Evolutionary conservation across 805 yeast species (phyloP).

Genomic region (Hermanozyma aechmeae): DNA sequence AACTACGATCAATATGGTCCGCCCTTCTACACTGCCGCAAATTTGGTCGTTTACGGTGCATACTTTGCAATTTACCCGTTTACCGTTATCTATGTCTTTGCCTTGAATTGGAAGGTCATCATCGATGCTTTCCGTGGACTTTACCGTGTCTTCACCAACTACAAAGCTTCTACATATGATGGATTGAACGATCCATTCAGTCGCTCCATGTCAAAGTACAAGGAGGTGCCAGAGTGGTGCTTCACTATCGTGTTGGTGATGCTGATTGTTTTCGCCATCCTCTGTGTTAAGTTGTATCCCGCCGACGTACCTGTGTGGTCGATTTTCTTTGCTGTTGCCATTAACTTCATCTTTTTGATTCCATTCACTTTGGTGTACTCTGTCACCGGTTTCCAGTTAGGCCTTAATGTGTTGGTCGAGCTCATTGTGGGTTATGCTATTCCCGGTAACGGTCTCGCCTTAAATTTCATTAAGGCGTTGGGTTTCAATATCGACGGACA

Average conservation of each 20-base stretch:
- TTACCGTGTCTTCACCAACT: constrained; percentile 7
- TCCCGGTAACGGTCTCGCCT: constrained; percentile 59
- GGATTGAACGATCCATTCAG: constrained; percentile 42
- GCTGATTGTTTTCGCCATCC: constrained; percentile 35
- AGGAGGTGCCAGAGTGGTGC: constrained; percentile 75
- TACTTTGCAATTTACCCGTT: constrained; percentile 49
- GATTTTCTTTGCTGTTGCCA: constrained; percentile 44
- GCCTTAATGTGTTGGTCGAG: constrained; percentile 55
- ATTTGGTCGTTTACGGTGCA: constrained; percentile 49
- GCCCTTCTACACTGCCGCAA: constrained; percentile 58
- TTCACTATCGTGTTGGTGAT: constrained; percentile 36
- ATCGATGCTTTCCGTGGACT: constrained; percentile 15
- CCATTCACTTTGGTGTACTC: constrained; percentile 58
- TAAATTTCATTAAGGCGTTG: constrained; percentile 44
- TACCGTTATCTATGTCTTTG: constrained; percentile 38
- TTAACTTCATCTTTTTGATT: constrained; percentile 45
- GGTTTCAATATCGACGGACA: constrained; percentile 55
- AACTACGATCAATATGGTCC: constrained; percentile 51
- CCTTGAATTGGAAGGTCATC: constrained; percentile 22
- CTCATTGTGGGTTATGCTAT: constrained; percentile 55
- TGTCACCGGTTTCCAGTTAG: constrained; percentile 50
- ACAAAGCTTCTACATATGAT: constrained; percentile 16
- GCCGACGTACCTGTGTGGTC: constrained; percentile 59
- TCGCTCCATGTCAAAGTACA: constrained; percentile 47
- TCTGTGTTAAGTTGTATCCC: constrained; percentile 37